These are phyloP conservation scores for Cryphonectria nitschkei DNA, from an alignment of 2,329 filamentous ascomycete species.

Conservation along the genomic window DNA sequence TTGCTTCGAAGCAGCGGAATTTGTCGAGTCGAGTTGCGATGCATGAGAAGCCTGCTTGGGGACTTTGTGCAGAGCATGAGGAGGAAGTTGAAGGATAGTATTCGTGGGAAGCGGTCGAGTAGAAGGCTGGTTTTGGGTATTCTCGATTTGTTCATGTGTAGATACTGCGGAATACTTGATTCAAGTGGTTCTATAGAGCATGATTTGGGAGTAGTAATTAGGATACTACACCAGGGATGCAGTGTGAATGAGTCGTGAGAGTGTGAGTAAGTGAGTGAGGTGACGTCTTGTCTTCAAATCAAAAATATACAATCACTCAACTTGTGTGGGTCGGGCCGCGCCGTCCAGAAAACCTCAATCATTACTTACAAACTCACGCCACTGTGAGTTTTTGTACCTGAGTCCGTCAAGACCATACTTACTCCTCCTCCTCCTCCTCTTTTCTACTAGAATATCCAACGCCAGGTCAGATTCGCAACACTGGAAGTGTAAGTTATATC, in stretches of 20 bases:
- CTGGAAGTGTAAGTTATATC: background rate
- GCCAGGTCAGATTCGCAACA: too few species aligned
- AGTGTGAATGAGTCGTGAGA: background rate
- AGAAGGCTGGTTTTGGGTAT: background rate
- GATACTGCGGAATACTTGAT: background rate
- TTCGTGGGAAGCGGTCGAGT: background rate
- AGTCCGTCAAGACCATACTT: too few species aligned
- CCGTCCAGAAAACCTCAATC: background rate
- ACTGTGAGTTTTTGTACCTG: background rate
- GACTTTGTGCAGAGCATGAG: background rate
- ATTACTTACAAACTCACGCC: background rate
- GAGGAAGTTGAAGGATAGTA: background rate
- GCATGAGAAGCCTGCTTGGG: constrained; percentile 3
- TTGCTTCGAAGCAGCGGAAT: background rate
- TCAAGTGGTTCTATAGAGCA: too few species aligned
- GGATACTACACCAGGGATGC: background rate
- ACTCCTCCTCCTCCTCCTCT: too few species aligned
- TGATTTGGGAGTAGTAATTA: too few species aligned
- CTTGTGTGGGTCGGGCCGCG: constrained; percentile 1
- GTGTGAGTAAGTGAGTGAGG: too few species aligned
- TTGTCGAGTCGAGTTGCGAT: background rate
- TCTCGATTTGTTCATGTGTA: too few species aligned
- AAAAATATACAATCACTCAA: too few species aligned
- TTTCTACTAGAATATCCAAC: too few species aligned
- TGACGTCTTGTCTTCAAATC: too few species aligned